phyloP scores from a whole-genome alignment of 208 protist species.

The Lotmaria passim region DNA sequence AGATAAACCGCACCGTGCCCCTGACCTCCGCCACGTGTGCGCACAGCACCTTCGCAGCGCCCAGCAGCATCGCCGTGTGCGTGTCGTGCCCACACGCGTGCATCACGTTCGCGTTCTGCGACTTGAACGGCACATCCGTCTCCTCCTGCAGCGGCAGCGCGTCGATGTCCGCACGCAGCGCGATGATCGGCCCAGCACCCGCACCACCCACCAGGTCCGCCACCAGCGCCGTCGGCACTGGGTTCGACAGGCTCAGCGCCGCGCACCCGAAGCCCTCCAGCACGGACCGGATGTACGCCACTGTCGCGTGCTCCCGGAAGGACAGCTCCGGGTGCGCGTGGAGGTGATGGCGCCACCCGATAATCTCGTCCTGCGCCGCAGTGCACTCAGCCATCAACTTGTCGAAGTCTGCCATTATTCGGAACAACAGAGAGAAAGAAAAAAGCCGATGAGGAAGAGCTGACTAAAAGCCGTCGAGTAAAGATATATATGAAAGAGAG shows the following conservation, averaged over 20 bases:
- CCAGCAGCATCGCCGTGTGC: constrained; percentile 71
- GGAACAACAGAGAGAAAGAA: not conserved
- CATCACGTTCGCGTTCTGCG: constrained; percentile 59
- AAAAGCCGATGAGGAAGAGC: not conserved
- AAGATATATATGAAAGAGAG: not conserved
- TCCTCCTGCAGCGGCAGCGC: constrained; percentile 71
- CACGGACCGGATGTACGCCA: constrained; percentile 41
- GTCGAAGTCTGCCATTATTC: constrained; percentile 21
- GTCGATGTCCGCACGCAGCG: constrained; percentile 75
- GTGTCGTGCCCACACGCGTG: constrained; percentile 75
- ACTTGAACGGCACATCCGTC: constrained; percentile 66
- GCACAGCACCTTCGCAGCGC: constrained; percentile 74
- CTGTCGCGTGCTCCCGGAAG: constrained; percentile 54
- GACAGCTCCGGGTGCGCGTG: constrained; percentile 53
- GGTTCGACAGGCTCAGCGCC: constrained; percentile 43
- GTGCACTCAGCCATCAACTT: constrained; percentile 30
- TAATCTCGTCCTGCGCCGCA: constrained; percentile 23
- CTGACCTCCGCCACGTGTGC: constrained; percentile 43
- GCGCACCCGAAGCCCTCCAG: constrained; percentile 43
- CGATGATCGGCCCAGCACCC: constrained; percentile 60
- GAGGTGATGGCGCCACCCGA: constrained; percentile 40
- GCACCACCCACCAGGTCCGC: constrained; percentile 60
- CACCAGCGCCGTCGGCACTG: constrained; percentile 51
- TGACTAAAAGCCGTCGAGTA: too few relatives aligned
- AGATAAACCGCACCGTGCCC: constrained; percentile 72